Conservation (phyloP, 768 basidiomycete genomes). For the Boletus tomentosulus region DNA sequence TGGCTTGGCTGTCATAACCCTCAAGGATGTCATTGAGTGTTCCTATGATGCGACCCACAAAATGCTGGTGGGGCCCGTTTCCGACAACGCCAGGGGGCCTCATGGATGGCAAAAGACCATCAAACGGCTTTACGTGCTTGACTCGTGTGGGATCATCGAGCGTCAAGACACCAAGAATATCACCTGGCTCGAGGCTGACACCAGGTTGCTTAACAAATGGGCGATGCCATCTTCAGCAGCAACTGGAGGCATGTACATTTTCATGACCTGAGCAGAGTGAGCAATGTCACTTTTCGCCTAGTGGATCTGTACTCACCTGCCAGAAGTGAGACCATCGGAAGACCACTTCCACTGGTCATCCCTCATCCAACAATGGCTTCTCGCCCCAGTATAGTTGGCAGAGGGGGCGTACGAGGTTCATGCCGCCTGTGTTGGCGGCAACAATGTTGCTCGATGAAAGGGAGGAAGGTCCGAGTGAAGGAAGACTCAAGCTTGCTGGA, state of each 20-base stretch:
- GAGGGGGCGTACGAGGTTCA: too few relatives aligned
- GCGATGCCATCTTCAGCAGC: conserved; percentile 92
- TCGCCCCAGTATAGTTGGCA: too few relatives aligned
- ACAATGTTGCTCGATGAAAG: too few relatives aligned
- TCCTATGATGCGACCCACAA: conserved; percentile 65
- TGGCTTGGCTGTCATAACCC: conserved; percentile 93
- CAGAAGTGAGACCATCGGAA: too few relatives aligned
- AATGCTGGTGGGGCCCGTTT: conserved; percentile 85
- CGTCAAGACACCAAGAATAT: conserved; percentile 94
- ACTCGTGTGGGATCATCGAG: conserved; percentile 95
- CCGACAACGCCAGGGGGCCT: conserved; percentile 84
- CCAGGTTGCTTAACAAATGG: conserved; percentile 98
- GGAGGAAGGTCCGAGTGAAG: too few relatives aligned
- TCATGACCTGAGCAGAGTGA: conserved; percentile 68
- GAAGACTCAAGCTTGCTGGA: too few relatives aligned
- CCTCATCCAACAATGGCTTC: too few relatives aligned
- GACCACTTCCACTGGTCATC: too few relatives aligned
- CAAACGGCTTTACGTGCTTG: conserved; percentile 97
- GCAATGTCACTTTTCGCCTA: not conserved
- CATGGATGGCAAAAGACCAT: conserved; percentile 85
- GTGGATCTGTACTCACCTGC: conserved; percentile 41
- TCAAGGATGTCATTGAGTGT: conserved; percentile 89
- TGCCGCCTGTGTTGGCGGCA: too few relatives aligned
- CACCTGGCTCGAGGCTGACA: conserved; percentile 92
- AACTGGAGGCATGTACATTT: conserved; percentile 99